Evolutionary conservation across 805 yeast species (phyloP).

Genomic region (Zygotorulaspora florentina): DNA sequence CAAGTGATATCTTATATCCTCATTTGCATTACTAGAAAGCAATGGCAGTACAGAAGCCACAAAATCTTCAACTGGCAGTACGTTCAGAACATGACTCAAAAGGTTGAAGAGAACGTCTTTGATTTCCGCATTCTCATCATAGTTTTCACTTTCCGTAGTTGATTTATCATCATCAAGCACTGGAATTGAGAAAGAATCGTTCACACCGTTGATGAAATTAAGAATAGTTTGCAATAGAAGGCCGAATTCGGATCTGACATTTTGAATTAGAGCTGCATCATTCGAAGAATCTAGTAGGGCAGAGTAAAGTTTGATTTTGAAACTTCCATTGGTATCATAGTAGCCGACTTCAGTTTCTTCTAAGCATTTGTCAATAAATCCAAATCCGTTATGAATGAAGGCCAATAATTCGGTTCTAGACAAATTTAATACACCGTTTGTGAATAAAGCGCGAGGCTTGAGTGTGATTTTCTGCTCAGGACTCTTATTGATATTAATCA

Average conservation of each 20-base stretch:
- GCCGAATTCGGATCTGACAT: conserved; percentile 27
- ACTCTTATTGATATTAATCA: conserved; percentile 39
- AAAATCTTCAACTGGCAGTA: conserved; percentile 73
- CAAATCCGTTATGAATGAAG: conserved; percentile 49
- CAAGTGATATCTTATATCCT: conserved; percentile 55
- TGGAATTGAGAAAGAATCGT: conserved; percentile 4
- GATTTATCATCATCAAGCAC: conserved; percentile 14
- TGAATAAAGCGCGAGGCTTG: conserved; percentile 56
- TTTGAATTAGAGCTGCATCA: conserved; percentile 10
- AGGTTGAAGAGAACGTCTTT: conserved; percentile 48
- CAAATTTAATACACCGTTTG: conserved; percentile 52
- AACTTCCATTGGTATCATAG: conserved; percentile 30
- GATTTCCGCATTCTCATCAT: conserved; percentile 30
- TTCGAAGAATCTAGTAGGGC: conserved; percentile 42
- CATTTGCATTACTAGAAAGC: conserved; percentile 28
- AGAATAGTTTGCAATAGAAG: conserved; percentile 24
- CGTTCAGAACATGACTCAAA: conserved; percentile 57
- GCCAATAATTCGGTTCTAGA: conserved; percentile 44
- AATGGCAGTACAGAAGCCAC: conserved; percentile 55
- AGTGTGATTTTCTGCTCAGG: conserved; percentile 39
- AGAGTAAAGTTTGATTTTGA: conserved; percentile 53
- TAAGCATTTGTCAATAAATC: conserved; percentile 52
- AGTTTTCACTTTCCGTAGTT: conserved; percentile 18
- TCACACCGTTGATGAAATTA: conserved; percentile 20
- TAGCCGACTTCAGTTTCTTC: conserved; percentile 35